phyloP scores from a whole-genome alignment of 1,139 yeast species.

The Pichia sp. region DNA sequence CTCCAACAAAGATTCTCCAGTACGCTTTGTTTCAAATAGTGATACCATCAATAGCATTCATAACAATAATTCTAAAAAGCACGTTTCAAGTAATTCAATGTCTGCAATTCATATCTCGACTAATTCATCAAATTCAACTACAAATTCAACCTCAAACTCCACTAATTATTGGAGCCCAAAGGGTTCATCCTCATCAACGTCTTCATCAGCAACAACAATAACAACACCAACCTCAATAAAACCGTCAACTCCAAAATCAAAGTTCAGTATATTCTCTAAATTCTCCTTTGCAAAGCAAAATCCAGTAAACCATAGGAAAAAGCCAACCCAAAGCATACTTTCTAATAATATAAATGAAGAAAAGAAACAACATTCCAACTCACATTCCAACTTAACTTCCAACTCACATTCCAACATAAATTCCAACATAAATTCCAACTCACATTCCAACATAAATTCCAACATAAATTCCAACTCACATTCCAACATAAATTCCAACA shows the following conservation, averaged over 20 bases:
- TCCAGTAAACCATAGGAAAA: conserved; percentile 8
- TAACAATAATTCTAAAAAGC: not conserved
- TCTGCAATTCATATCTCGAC: not conserved
- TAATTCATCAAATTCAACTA: not conserved
- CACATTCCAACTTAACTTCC: not conserved
- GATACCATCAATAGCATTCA: not conserved
- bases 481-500: no score
- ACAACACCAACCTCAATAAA: not conserved
- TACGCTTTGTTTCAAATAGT: not conserved
- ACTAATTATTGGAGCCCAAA: not conserved
- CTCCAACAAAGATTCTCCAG: not conserved
- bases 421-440: not conserved
- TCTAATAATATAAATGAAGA: conserved; percentile 19
- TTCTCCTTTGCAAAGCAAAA: conserved; percentile 21
- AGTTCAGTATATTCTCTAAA: conserved; percentile 14
- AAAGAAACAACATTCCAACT: not conserved
- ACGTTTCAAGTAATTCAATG: not conserved
- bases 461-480: no score
- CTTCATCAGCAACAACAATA: not conserved
- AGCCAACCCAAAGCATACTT: conserved; percentile 14
- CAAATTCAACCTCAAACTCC: not conserved
- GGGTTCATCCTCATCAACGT: not conserved
- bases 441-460: not conserved
- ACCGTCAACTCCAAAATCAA: conserved; percentile 1
- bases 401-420: not conserved